Conservation (phyloP, 78 protist species). For the Paratrimastix pyriformis region DNA sequence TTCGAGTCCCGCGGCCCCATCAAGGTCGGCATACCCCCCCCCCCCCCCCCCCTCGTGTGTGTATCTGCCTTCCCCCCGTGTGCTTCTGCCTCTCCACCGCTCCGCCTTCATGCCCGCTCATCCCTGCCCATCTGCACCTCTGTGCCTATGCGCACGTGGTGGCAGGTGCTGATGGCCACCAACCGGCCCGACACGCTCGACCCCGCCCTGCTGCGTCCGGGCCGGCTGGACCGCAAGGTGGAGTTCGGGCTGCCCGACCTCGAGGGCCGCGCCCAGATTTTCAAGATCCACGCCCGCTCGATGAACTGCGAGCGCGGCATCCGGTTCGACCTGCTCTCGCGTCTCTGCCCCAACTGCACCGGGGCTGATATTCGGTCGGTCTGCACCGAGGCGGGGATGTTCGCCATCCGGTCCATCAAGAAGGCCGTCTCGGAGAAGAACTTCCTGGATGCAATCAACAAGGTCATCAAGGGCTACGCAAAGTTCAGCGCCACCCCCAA, state of each 20-base stretch:
- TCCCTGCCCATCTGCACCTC: too few species aligned
- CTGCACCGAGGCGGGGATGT: constrained; percentile 85
- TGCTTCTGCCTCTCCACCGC: too few species aligned
- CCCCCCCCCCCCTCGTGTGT: too few species aligned
- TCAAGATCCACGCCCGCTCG: constrained; percentile 72
- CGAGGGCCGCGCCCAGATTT: constrained; percentile 83
- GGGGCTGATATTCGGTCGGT: constrained; percentile 63
- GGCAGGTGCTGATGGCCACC: constrained; percentile 98
- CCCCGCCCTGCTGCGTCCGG: constrained; percentile 98
- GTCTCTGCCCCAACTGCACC: constrained; percentile 96
- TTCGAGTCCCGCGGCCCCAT: constrained; percentile 98
- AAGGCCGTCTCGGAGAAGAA: constrained; percentile 89
- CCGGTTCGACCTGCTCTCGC: constrained; percentile 94
- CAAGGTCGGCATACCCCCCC: too few species aligned
- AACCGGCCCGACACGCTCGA: constrained; percentile 91
- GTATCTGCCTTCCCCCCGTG: too few species aligned
- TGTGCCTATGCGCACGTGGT: too few species aligned
- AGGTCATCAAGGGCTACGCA: constrained; percentile 96
- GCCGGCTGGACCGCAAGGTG: constrained; percentile 91
- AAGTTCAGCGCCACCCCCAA: constrained; percentile 97
- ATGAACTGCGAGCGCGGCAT: constrained; percentile 75
- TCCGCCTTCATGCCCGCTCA: too few species aligned
- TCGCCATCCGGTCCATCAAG: constrained; percentile 69
- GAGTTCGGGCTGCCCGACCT: constrained; percentile 95
- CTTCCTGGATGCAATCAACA: constrained; percentile 93